Percentiles rank a stretch among this genome's conserved stretches.
Evolutionary conservation across 768 basidiomycete genomes (phyloP).

Genomic region (Steccherinum ochraceum): DNA sequence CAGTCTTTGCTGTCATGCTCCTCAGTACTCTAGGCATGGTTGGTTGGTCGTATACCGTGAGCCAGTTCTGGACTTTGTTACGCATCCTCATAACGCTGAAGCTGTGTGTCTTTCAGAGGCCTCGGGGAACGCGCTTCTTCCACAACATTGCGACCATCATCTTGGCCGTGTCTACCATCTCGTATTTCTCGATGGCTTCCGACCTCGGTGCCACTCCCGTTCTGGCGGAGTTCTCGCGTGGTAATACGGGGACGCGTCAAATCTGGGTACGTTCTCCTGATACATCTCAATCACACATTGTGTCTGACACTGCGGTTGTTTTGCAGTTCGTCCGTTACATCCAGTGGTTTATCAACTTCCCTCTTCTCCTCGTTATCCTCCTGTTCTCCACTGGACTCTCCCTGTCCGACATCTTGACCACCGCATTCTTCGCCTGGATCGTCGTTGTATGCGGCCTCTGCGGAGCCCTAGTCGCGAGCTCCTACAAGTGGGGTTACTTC

Average conservation of each 20-base stretch:
- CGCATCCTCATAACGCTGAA: no score
- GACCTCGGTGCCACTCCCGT: conserved; percentile 44
- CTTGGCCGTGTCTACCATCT: conserved; percentile 38
- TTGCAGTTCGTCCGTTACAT: conserved; percentile 46
- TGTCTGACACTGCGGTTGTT: neutral
- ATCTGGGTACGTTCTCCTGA: conserved; percentile 32
- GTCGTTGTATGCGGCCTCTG: conserved; percentile 40
- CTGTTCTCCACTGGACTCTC: conserved; percentile 42
- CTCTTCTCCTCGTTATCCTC: conserved; percentile 40
- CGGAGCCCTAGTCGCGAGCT: conserved; percentile 42
- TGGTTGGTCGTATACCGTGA: conserved; percentile 30
- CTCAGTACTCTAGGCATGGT: conserved; percentile 32
- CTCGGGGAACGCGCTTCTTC: conserved; percentile 39
- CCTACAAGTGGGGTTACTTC: conserved; percentile 52
- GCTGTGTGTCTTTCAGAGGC: conserved; percentile 24
- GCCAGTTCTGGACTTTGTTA: no score
- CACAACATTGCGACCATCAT: conserved; percentile 44
- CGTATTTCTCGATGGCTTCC: conserved; percentile 53
- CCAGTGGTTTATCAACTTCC: conserved; percentile 52
- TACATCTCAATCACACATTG: neutral
- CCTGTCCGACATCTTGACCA: conserved; percentile 39
- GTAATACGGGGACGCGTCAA: conserved; percentile 25
- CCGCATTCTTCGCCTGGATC: conserved; percentile 41
- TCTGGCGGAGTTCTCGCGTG: conserved; percentile 32
- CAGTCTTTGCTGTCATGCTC: conserved; percentile 46